phyloP scores from a whole-genome alignment of 2,329 filamentous ascomycete species.

The Phaeosphaeriaceae sp. region DNA sequence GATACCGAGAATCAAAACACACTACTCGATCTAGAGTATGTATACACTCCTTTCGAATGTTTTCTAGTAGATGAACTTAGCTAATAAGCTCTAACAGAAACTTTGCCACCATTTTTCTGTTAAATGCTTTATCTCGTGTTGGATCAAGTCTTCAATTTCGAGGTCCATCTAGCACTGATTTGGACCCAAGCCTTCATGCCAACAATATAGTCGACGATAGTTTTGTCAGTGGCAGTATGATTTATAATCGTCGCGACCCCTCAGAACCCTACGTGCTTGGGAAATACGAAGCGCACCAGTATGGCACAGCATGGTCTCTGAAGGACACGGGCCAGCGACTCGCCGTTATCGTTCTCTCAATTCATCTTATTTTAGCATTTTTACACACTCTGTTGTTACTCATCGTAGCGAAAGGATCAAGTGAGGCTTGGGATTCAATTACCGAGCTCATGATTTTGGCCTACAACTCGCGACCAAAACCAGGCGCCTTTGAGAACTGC shows the following conservation, averaged over 20 bases:
- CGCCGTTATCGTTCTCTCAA: not conserved
- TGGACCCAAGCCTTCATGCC: not conserved
- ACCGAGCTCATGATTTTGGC: slow-evolving; percentile 6
- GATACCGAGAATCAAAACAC: not conserved
- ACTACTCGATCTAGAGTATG: not conserved
- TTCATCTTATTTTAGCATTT: not conserved
- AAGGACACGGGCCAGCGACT: not conserved
- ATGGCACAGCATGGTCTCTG: slow-evolving; percentile 4
- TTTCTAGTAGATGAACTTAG: too few species aligned
- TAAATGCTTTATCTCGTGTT: not conserved
- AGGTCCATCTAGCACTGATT: too few species aligned
- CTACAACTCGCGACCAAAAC: slow-evolving; percentile 3
- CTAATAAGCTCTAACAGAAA: not conserved
- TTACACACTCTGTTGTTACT: not conserved
- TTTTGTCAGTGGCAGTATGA: slow-evolving; percentile 1
- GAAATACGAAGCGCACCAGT: slow-evolving; percentile 3
- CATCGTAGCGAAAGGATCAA: not conserved
- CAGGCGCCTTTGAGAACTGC: slow-evolving; percentile 3
- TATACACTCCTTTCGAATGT: too few species aligned
- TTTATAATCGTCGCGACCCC: not conserved
- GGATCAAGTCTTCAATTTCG: too few species aligned
- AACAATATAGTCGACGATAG: not conserved
- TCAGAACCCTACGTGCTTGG: not conserved
- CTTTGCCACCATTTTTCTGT: not conserved
- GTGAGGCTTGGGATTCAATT: slow-evolving; percentile 2